Percentiles rank a stretch among this genome's conserved stretches.
Evolutionary conservation across 2,329 filamentous ascomycete species (phyloP).

Genomic region (Cladosporium sp.): DNA sequence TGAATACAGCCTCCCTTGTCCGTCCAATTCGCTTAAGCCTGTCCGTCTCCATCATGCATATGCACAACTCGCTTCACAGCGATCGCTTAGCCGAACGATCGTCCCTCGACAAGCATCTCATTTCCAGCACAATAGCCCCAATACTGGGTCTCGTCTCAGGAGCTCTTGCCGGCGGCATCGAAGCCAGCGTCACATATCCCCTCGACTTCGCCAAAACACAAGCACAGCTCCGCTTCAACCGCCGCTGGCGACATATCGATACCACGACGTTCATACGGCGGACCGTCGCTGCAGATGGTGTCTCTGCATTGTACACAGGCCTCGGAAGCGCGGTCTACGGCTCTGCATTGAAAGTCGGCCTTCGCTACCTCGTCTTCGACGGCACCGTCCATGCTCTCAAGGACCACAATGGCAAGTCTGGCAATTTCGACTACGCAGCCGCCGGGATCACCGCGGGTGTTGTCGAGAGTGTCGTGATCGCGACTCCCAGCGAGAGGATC

Average conservation of each 20-base stretch:
- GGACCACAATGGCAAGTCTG: conserved; percentile 28
- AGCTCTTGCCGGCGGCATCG: conserved; percentile 54
- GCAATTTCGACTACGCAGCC: conserved; percentile 27
- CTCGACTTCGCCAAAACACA: conserved; percentile 39
- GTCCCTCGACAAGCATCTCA: not conserved
- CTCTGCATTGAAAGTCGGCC: conserved; percentile 36
- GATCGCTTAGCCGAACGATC: conserved; percentile 9
- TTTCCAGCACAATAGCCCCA: conserved; percentile 15
- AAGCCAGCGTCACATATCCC: conserved; percentile 51
- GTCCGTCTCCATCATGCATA: conserved; percentile 6
- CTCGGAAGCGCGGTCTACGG: conserved; percentile 32
- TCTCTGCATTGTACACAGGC: conserved; percentile 31
- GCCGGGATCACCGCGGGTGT: conserved; percentile 33
- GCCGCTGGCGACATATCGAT: conserved; percentile 23
- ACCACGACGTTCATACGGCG: conserved; percentile 29
- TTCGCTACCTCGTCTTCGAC: conserved; percentile 36
- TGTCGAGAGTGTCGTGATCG: conserved; percentile 31
- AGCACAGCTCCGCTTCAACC: conserved; percentile 28
- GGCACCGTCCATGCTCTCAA: conserved; percentile 28
- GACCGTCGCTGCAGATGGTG: conserved; percentile 26
- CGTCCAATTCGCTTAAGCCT: not conserved
- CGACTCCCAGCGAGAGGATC: conserved; percentile 35
- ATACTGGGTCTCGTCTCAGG: conserved; percentile 52
- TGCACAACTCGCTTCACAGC: conserved; percentile 15
- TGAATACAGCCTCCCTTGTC: not conserved